Conservation (phyloP, 176 grass and related monocot genomes). For the Dactylis glomerata region DNA sequence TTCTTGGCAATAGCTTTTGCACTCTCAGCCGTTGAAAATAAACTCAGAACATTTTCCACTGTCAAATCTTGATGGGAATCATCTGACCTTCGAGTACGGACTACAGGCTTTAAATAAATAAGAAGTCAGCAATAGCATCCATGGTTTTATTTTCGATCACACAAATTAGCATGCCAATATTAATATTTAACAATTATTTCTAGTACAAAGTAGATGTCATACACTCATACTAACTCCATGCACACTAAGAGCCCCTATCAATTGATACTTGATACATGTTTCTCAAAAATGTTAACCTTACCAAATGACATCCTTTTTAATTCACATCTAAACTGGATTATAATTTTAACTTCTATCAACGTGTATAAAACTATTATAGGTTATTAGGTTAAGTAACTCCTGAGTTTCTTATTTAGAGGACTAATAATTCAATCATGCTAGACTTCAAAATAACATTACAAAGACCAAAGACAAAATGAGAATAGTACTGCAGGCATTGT, state of each 20-base stretch:
- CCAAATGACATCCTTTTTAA: not conserved
- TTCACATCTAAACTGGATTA: not conserved
- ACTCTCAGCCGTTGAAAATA: constrained; percentile 48
- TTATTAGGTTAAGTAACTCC: not conserved
- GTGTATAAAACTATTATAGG: not conserved
- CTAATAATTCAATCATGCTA: not conserved
- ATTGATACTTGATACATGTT: constrained; percentile 2
- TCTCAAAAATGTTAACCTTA: not conserved
- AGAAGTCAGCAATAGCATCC: constrained; percentile 12
- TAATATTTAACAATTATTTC: not conserved
- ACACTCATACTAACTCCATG: not conserved
- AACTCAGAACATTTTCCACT: constrained; percentile 53
- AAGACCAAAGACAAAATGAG: not conserved
- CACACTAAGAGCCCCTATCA: not conserved
- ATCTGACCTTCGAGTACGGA: constrained; percentile 70
- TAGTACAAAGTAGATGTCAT: not conserved
- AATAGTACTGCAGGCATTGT: not conserved
- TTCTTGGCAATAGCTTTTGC: constrained; percentile 70
- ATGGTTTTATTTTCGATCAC: constrained; percentile 8
- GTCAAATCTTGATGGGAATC: constrained; percentile 53
- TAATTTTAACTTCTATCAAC: not conserved
- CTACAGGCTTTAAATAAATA: constrained; percentile 43
- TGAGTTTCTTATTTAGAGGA: not conserved
- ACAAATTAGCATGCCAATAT: constrained; percentile 22
- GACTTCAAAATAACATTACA: not conserved